Percentiles rank a stretch among this genome's conserved stretches.
Conservation (phyloP, 179 eudicot genomes). For the Nepenthes alata region DNA sequence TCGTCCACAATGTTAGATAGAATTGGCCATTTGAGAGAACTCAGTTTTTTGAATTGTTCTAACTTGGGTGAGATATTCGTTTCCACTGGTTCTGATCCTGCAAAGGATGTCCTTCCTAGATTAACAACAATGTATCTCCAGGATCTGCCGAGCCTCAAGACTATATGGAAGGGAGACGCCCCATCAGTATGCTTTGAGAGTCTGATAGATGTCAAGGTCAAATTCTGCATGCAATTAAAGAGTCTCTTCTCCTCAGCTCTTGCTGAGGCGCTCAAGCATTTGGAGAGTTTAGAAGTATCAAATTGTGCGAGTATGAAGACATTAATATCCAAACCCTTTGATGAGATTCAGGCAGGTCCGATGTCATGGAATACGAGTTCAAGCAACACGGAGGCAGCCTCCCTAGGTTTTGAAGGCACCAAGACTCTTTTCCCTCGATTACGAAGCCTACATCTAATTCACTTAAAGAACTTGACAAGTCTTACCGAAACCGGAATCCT, state of each 20-base stretch:
- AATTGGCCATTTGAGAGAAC: conserved; percentile 8
- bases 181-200: conserved; percentile 13
- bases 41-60: conserved; percentile 11
- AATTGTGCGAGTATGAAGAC: conserved; percentile 14
- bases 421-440: conserved; percentile 13
- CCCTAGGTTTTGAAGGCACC: not conserved
- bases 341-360: not conserved
- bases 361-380: not conserved
- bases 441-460: conserved; percentile 7
- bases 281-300: conserved; percentile 16
- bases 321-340: conserved; percentile 3
- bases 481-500: conserved; percentile 5
- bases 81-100: not conserved
- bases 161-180: conserved; percentile 13
- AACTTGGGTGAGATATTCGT: conserved; percentile 10
- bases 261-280: conserved; percentile 11
- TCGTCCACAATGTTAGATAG: conserved; percentile 6
- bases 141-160: conserved; percentile 11
- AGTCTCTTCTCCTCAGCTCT: conserved; percentile 10
- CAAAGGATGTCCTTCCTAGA: conserved; percentile 4
- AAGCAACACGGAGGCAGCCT: not conserved
- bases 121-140: conserved; percentile 12
- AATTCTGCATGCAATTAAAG: conserved; percentile 9
- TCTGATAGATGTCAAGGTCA: conserved; percentile 12
- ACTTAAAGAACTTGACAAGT: conserved; percentile 9